Base-by-base conservation (phyloP, 2,329 filamentous ascomycete genomes). In the Rhynchosporium agropyri region DNA sequence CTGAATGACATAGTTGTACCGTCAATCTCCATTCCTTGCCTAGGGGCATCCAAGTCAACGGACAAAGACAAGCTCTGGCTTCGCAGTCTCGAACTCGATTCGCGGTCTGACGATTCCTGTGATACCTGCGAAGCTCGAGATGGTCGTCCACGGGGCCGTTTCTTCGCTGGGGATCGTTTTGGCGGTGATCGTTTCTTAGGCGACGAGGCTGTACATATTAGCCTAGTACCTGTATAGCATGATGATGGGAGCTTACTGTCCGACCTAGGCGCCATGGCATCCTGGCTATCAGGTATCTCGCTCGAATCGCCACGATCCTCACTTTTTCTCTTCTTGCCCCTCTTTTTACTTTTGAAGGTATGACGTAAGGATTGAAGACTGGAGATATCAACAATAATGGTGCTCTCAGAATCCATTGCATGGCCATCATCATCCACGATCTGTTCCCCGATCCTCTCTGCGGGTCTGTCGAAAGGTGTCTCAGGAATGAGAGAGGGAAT, bases 401-500 rank as follows among this genome's bases (percentile, higher is more conserved):
- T 69, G 40, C 68, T 62, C 12, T 63, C 55, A 3, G 53, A 36
- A 55, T 67, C 61, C 43, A 65, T 49, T 9, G 67, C 60, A 50
- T 68, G 54, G n/a, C 55, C 66, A 10, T 64, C 58, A 10, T 62
- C 58, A 20, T 61, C 54, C 12, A 60, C 43, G 36, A 48, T 55
- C 31, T 4, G 42, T 28, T 46, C 31, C 28, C 6, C 7, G 12
- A 3, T 13, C 9, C 20, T 43, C 20, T n/a, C 10, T 5, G 2
- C 20, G 12, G 10, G 15, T 29, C 50, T 63, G 46, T 53, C 61
- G 8, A 57, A 69, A 40, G 70, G 71, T 10, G 71, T 74, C 54
- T 73, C 71, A 12, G 71, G 71, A 33, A 72, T 68, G 12, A 69
- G 33, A 1, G 68, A 71, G 31, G 60, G 64, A n/a, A 65, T 31